phyloP scores from a whole-genome alignment of 148 eudicot genomes.

The Cornus kousa region DNA sequence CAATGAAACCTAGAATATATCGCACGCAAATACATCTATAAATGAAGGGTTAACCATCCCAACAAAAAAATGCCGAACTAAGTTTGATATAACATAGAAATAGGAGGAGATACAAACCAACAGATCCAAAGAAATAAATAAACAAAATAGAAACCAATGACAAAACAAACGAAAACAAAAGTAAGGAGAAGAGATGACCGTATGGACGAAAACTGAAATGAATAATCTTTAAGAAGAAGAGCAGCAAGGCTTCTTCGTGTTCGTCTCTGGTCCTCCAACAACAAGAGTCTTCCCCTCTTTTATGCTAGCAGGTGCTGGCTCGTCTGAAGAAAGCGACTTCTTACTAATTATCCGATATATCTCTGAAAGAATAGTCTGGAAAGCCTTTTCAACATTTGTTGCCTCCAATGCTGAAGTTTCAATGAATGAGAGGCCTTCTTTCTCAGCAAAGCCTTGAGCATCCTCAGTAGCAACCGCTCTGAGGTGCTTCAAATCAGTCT shows the following conservation, averaged over 20 bases:
- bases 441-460: constrained; percentile 60
- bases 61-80: constrained; percentile 1
- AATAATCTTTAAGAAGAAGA: constrained; percentile 33
- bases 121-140: background rate
- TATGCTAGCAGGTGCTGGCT: constrained; percentile 33
- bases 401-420: constrained; percentile 69
- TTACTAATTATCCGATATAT: constrained; percentile 52
- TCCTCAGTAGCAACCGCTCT: constrained; percentile 60
- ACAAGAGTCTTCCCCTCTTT: constrained; percentile 51
- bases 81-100: background rate
- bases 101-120: constrained; percentile 13
- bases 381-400: constrained; percentile 51
- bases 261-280: constrained; percentile 36
- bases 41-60: background rate
- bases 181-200: background rate
- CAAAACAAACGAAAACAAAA: no score
- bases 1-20: background rate
- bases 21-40: background rate
- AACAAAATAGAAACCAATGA: background rate
- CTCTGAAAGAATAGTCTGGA: constrained; percentile 48
- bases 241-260: constrained; percentile 48
- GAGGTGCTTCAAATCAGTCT: constrained; percentile 62
- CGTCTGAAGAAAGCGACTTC: constrained; percentile 40
- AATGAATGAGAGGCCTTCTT: constrained; percentile 59
- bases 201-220: background rate